Conservation (phyloP, 2,329 filamentous ascomycete genomes). For the Aspergillus caelatus region DNA sequence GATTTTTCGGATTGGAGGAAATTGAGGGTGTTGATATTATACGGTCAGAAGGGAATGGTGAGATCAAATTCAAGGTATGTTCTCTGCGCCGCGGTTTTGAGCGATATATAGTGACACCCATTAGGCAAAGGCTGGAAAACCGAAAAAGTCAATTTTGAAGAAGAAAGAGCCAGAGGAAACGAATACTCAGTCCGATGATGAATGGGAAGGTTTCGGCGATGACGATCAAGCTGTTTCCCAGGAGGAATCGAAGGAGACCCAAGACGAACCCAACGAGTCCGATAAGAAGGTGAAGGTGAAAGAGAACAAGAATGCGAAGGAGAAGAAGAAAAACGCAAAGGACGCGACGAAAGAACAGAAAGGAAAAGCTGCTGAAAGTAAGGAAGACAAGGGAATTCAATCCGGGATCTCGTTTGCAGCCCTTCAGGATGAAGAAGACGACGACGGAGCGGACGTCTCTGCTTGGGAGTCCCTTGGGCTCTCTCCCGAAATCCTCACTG, state of each 20-base stretch:
- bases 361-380: conserved; percentile 33
- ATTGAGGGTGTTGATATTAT: conserved; percentile 90
- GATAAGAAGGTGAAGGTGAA: conserved; percentile 27
- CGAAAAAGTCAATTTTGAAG: conserved; percentile 37
- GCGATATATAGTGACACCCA: conserved; percentile 9
- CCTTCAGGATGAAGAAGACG: conserved; percentile 48
- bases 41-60: conserved; percentile 59
- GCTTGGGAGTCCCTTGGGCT: conserved; percentile 77
- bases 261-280: conserved; percentile 26
- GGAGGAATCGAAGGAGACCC: conserved; percentile 21
- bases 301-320: conserved; percentile 21
- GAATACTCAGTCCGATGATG: conserved; percentile 50
- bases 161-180: conserved; percentile 20
- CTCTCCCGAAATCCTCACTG: conserved; percentile 70
- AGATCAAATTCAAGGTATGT: conserved; percentile 47
- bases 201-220: conserved; percentile 69
- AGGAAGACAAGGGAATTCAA: conserved; percentile 38
- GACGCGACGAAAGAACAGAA: conserved; percentile 33
- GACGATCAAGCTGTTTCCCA: conserved; percentile 13
- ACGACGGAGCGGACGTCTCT: conserved; percentile 69
- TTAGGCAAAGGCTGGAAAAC: conserved; percentile 39
- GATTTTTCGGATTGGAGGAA: conserved; percentile 89
- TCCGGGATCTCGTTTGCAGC: conserved; percentile 40
- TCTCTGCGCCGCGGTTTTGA: neutral
- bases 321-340: conserved; percentile 20